Evolutionary conservation across 148 eudicot genomes (phyloP).

Genomic region (Fallopia convolvulus): DNA sequence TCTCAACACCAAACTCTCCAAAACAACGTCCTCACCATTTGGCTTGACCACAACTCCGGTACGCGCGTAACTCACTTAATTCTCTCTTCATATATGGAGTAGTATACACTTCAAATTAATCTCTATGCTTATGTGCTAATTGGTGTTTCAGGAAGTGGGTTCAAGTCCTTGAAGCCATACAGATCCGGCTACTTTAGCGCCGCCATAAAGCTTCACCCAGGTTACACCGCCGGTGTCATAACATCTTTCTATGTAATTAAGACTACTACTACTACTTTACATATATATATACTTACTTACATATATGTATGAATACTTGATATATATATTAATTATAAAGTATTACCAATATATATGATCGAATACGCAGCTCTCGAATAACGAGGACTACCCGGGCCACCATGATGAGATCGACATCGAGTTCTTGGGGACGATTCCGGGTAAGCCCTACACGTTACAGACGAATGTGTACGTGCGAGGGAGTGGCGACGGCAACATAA

Average conservation of each 20-base stretch:
- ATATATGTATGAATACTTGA: no score
- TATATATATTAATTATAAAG: no score
- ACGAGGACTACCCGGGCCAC: constrained; percentile 77
- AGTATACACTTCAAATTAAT: no score
- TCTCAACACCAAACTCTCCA: constrained; percentile 55
- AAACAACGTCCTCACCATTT: constrained; percentile 46
- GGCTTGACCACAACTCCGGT: constrained; percentile 87
- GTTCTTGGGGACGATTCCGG: constrained; percentile 24
- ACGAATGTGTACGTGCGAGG: constrained; percentile 39
- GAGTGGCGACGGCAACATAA: constrained; percentile 30
- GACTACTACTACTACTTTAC: no score
- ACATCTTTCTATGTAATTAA: constrained; percentile 78
- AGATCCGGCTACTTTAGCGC: constrained; percentile 89
- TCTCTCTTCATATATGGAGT: neutral
- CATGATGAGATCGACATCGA: constrained; percentile 37
- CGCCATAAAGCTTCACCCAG: constrained; percentile 73
- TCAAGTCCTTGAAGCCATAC: constrained; percentile 78
- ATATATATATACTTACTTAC: no score
- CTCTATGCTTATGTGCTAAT: no score
- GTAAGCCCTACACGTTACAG: constrained; percentile 22
- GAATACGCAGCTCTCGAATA: constrained; percentile 63
- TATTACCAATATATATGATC: no score
- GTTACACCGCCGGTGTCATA: constrained; percentile 95
- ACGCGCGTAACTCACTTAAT: no score
- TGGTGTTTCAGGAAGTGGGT: constrained; percentile 80